phyloP scores from a whole-genome alignment of 352 stramenopile genomes.

The Globisporangium viniferum region DNA sequence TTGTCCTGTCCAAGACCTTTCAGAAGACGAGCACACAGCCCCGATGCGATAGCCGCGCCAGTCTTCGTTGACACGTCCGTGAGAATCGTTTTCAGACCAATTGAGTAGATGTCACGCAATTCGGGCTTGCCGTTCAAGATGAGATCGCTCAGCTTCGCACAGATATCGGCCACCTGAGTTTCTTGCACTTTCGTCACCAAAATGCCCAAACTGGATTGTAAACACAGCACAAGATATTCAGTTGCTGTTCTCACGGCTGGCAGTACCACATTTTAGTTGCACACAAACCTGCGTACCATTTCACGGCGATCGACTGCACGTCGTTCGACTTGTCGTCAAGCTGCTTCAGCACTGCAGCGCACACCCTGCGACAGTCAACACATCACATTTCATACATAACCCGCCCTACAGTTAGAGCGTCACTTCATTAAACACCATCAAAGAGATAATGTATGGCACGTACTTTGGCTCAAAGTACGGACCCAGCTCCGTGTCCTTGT shows the following conservation, averaged over 20 bases:
- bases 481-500: slow-evolving; percentile 90
- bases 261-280: not conserved
- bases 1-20: slow-evolving; percentile 59
- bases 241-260: not conserved
- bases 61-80: slow-evolving; percentile 91
- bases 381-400: not conserved
- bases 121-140: slow-evolving; percentile 96
- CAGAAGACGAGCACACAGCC: slow-evolving; percentile 66
- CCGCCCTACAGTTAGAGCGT: not conserved
- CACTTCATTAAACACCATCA: not conserved
- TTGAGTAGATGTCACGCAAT: slow-evolving; percentile 98
- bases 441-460: slow-evolving; percentile 15
- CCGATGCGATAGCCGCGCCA: slow-evolving; percentile 80
- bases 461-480: slow-evolving; percentile 83
- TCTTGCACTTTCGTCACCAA: slow-evolving; percentile 97
- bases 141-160: slow-evolving; percentile 94
- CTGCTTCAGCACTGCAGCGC: slow-evolving; percentile 93
- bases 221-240: not conserved
- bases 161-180: slow-evolving; percentile 95
- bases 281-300: slow-evolving; percentile 43
- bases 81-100: slow-evolving; percentile 97
- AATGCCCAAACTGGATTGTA: slow-evolving; percentile 81
- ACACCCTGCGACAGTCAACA: slow-evolving; percentile 71
- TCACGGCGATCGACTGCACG: slow-evolving; percentile 94
- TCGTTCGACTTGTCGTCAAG: slow-evolving; percentile 99